Conservation (phyloP, 352 stramenopile species). For the Phytopythium sindhum region DNA sequence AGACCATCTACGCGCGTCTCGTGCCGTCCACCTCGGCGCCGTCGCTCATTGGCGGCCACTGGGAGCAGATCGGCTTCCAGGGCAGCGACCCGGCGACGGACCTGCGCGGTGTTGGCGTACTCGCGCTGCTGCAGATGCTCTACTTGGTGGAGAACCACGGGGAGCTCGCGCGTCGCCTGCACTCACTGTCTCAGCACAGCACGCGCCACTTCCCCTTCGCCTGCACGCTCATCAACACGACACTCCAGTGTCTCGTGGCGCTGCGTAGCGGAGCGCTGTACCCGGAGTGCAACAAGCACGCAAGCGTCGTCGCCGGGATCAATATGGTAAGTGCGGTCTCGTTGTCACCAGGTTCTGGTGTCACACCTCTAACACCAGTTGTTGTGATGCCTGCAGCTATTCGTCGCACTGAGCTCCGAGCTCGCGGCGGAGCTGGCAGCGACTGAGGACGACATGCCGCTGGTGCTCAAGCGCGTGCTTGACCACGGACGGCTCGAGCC, state of each 20-base stretch:
- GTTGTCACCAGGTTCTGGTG: background rate
- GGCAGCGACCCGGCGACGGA: conserved; percentile 86
- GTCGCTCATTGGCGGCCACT: conserved; percentile 63
- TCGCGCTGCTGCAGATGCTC: conserved; percentile 85
- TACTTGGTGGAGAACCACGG: conserved; percentile 65
- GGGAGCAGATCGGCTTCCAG: conserved; percentile 89
- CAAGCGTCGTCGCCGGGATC: conserved; percentile 47
- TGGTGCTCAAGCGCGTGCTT: conserved; percentile 59
- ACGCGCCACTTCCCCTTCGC: conserved; percentile 70
- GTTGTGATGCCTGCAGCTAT: background rate
- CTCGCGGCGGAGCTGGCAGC: conserved; percentile 43
- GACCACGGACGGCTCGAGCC: conserved; percentile 38
- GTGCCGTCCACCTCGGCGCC: conserved; percentile 23
- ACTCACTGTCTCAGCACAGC: conserved; percentile 47
- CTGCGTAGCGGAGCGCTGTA: conserved; percentile 72
- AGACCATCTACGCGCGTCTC: conserved; percentile 65
- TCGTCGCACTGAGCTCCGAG: conserved; percentile 7
- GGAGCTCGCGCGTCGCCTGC: conserved; percentile 46
- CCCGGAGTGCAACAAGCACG: conserved; percentile 59
- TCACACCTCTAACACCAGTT: background rate
- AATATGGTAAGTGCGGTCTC: conserved; percentile 34
- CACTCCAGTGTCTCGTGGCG: conserved; percentile 55
- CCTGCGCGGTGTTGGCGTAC: conserved; percentile 77
- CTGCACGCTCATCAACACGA: conserved; percentile 76
- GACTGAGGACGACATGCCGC: conserved; percentile 41